Conservation (phyloP, 2,329 filamentous ascomycete species). For the Alternaria sp. region DNA sequence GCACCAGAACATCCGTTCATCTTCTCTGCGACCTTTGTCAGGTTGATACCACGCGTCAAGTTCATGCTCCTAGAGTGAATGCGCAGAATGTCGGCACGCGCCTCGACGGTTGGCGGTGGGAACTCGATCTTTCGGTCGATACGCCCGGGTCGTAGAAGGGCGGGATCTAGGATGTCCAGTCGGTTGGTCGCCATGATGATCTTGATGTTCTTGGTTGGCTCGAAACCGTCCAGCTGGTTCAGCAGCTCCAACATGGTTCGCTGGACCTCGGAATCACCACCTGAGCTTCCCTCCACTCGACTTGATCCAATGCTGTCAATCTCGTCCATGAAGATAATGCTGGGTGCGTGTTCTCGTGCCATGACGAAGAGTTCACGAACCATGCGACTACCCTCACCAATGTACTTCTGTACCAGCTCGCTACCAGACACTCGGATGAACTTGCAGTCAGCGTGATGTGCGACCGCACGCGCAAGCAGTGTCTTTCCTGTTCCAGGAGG, state of each 20-base stretch:
- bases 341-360: conserved; percentile 96
- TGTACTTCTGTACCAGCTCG: conserved; percentile 98
- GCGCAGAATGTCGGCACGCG: conserved; percentile 93
- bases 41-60: conserved; percentile 93
- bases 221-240: conserved; percentile 98
- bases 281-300: conserved; percentile 92
- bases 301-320: conserved; percentile 99
- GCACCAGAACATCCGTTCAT: conserved; percentile 99
- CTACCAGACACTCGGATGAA: conserved; percentile 97
- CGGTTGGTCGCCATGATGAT: conserved; percentile 99
- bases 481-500: conserved; percentile 98
- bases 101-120: conserved; percentile 93
- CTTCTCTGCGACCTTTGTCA: conserved; percentile 98
- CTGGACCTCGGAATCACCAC: conserved; percentile 97
- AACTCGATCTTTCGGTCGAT: conserved; percentile 99
- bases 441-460: conserved; percentile 98
- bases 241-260: conserved; percentile 97
- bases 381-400: conserved; percentile 97
- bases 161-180: conserved; percentile 94
- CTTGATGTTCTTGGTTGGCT: conserved; percentile 99
- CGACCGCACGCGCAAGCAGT: conserved; percentile 89
- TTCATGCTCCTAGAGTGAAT: conserved; percentile 99
- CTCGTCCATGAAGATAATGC: conserved; percentile 99
- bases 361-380: conserved; percentile 99
- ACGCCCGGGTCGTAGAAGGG: conserved; percentile 90